Percentiles rank a stretch among this genome's conserved stretches.
Conservation (phyloP, 148 eudicot genomes). For the Silene conica region DNA sequence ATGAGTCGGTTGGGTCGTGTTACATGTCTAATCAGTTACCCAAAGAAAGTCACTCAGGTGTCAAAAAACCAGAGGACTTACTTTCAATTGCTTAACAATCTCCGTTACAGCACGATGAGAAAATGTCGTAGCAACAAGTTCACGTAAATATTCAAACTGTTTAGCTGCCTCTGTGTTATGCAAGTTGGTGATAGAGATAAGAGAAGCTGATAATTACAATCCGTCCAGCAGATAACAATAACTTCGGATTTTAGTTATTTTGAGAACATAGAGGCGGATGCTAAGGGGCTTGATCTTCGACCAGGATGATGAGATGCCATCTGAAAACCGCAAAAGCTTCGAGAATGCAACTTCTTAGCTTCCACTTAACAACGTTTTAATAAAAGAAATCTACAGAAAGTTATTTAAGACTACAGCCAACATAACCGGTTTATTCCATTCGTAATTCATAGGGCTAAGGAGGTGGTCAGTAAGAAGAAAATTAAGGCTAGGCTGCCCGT, state of each 20-base stretch:
- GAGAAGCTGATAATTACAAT: neutral
- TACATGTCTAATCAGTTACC: no score
- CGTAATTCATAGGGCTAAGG: no score
- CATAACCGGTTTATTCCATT: no score
- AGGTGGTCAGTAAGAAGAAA: no score
- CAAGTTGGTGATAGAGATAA: conserved; percentile 12
- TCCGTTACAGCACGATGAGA: conserved; percentile 79
- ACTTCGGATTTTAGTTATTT: neutral
- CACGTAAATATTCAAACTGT: conserved; percentile 78
- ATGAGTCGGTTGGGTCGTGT: no score
- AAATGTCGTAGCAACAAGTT: conserved; percentile 72
- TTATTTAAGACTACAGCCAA: neutral
- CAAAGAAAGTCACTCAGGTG: no score
- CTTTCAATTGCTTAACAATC: no score
- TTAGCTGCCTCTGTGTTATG: conserved; percentile 80
- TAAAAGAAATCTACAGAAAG: neutral
- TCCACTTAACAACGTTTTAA: neutral
- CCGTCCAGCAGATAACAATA: neutral
- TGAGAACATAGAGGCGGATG: neutral
- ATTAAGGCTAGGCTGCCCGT: no score
- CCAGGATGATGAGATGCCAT: neutral
- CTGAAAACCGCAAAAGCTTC: neutral
- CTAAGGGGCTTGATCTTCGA: neutral
- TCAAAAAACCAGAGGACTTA: no score
- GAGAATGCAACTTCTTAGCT: neutral